Conservation (phyloP, 2,329 filamentous ascomycete genomes). For the Teratosphaeria zuluensis region DNA sequence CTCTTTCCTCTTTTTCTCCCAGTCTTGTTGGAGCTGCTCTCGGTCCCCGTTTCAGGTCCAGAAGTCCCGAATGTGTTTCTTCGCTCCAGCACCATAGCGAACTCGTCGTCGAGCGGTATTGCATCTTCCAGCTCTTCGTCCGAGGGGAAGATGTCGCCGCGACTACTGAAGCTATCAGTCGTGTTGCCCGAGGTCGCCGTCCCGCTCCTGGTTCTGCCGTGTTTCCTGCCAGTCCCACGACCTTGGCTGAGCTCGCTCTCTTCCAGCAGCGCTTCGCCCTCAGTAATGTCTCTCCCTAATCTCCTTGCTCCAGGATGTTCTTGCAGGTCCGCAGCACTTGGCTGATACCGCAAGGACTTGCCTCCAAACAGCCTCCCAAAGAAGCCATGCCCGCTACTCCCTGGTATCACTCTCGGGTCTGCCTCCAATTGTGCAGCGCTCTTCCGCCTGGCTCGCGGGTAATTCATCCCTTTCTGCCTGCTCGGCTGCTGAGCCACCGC, state of each 20-base stretch:
- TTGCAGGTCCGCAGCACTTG: constrained; percentile 80
- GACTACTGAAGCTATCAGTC: constrained; percentile 73
- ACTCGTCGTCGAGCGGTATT: constrained; percentile 84
- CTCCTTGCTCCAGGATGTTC: constrained; percentile 62
- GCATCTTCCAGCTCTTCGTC: constrained; percentile 75
- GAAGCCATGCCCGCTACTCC: constrained; percentile 57
- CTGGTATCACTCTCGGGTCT: constrained; percentile 84
- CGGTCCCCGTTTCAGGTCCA: constrained; percentile 14
- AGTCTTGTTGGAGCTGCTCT: not conserved
- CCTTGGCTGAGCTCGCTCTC: constrained; percentile 42
- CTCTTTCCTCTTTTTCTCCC: not conserved
- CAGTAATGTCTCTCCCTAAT: constrained; percentile 32
- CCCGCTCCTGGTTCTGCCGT: constrained; percentile 58
- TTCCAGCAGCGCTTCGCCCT: constrained; percentile 63
- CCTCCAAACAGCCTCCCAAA: constrained; percentile 74
- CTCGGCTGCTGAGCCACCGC: constrained; percentile 47
- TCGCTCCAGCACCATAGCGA: constrained; percentile 70
- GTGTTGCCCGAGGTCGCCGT: constrained; percentile 74
- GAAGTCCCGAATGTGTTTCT: constrained; percentile 40
- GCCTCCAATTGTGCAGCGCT: constrained; percentile 43
- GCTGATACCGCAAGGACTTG: constrained; percentile 71
- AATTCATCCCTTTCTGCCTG: constrained; percentile 77
- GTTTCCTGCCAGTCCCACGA: constrained; percentile 15
- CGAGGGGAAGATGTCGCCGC: constrained; percentile 84
- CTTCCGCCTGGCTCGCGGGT: constrained; percentile 41